These are phyloP conservation scores for Fallopia convolvulus DNA, from an alignment of 148 eudicot genomes.

Conservation along the genomic window DNA sequence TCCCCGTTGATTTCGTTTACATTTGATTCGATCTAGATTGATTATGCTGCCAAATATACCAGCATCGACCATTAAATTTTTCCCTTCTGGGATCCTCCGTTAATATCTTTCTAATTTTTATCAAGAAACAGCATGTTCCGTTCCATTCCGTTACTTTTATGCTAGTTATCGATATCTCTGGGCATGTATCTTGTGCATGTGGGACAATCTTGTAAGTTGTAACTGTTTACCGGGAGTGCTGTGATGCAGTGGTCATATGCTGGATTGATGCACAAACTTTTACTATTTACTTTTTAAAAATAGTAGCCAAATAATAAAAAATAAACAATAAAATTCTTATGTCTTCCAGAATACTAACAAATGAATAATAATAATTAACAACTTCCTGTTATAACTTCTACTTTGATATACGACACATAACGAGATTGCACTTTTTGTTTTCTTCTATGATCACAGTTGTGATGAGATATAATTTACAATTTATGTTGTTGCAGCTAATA, in stretches of 20 bases:
- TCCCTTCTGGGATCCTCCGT: conserved; percentile 1
- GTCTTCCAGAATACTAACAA: not conserved
- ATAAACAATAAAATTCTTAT: not conserved
- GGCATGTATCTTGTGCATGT: not conserved
- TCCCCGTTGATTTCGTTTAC: not conserved
- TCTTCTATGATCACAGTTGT: not conserved
- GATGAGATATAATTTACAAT: not conserved
- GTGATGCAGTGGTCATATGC: not conserved
- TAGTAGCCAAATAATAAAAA: not conserved
- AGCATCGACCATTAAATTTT: not conserved
- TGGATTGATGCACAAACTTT: not conserved
- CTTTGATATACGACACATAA: not conserved
- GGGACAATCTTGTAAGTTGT: conserved; percentile 6
- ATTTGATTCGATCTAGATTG: not conserved
- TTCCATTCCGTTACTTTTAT: not conserved
- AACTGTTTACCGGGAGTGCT: not conserved
- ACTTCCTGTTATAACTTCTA: not conserved
- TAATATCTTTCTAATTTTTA: not conserved
- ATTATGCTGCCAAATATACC: not conserved
- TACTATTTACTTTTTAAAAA: not conserved
- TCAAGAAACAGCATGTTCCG: not conserved
- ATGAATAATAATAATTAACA: not conserved
- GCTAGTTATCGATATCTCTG: not conserved
- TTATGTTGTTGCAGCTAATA: conserved; percentile 40
- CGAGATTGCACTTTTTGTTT: not conserved